Percentiles rank a stretch among this genome's conserved stretches.
phyloP scores from a whole-genome alignment of 2,329 filamentous ascomycete species.

The Raffaelea albimanens region DNA sequence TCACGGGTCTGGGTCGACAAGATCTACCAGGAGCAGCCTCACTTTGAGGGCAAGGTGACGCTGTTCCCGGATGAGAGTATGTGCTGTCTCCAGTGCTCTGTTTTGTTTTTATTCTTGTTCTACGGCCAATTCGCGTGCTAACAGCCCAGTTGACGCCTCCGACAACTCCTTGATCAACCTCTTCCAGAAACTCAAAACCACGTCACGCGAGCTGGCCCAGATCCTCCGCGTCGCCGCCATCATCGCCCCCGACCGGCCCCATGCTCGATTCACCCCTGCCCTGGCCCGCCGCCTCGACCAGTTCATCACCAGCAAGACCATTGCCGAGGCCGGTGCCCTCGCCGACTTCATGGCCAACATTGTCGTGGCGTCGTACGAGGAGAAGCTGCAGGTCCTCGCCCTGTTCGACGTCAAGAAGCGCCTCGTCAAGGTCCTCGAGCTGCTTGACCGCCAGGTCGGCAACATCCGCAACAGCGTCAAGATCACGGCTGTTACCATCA shows the following conservation, averaged over 20 bases:
- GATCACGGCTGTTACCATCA: slow-evolving; percentile 65
- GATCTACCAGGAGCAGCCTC: slow-evolving; percentile 68
- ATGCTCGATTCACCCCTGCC: slow-evolving; percentile 66
- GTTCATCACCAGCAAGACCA: slow-evolving; percentile 74
- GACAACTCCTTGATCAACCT: slow-evolving; percentile 58
- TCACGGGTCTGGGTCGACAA: slow-evolving; percentile 67
- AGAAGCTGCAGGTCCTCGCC: slow-evolving; percentile 81
- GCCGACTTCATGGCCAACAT: slow-evolving; percentile 97
- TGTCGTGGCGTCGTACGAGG: slow-evolving; percentile 77
- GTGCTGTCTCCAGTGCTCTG: slow-evolving; percentile 14
- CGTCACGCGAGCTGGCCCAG: slow-evolving; percentile 78
- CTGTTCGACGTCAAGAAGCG: slow-evolving; percentile 69
- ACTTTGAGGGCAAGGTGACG: slow-evolving; percentile 73
- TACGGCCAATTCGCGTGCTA: slow-evolving; percentile 1
- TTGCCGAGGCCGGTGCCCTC: slow-evolving; percentile 72
- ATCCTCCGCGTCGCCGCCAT: slow-evolving; percentile 77
- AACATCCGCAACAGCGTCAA: slow-evolving; percentile 81
- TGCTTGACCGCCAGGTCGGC: slow-evolving; percentile 73
- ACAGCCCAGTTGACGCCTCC: slow-evolving; percentile 19
- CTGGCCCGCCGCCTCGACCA: slow-evolving; percentile 78
- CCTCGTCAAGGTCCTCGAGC: slow-evolving; percentile 71
- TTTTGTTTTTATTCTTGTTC: neutral
- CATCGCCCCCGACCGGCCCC: slow-evolving; percentile 58
- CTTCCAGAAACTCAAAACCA: slow-evolving; percentile 72
- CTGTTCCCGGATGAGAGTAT: slow-evolving; percentile 61